phyloP scores from a whole-genome alignment of 2,329 filamentous ascomycete genomes.

The Alternaria gansuensis region DNA sequence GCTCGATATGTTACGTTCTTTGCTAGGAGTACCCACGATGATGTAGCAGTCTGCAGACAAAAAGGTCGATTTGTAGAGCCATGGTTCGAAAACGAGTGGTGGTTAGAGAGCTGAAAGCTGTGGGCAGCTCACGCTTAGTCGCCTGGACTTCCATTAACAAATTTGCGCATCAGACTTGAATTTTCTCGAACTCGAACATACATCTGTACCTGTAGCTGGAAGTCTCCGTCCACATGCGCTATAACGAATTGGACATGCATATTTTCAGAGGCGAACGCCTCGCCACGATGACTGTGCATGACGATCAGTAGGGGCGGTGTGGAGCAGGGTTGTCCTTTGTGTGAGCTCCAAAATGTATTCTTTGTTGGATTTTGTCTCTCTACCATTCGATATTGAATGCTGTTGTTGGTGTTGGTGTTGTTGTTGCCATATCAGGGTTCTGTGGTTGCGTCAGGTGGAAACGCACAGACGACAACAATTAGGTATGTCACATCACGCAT shows the following conservation, averaged over 20 bases:
- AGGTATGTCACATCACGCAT: constrained; percentile 7
- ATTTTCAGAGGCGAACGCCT: constrained; percentile 4
- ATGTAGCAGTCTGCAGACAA: neutral
- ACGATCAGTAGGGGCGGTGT: neutral
- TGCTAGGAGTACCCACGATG: neutral
- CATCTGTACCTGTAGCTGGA: neutral
- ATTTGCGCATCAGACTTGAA: neutral
- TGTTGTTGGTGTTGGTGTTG: too few species aligned
- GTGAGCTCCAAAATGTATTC: neutral
- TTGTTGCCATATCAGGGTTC: neutral
- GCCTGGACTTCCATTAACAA: neutral
- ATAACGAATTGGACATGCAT: neutral
- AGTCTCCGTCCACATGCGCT: neutral
- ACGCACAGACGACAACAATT: constrained; percentile 8
- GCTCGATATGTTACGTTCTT: neutral
- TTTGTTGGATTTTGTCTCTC: neutral
- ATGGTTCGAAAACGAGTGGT: neutral
- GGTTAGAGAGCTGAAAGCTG: neutral
- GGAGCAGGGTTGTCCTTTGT: neutral
- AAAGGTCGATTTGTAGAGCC: neutral
- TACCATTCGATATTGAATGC: neutral
- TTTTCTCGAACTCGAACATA: neutral
- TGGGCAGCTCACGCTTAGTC: neutral
- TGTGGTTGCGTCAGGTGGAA: neutral
- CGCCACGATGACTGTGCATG: constrained; percentile 11